Base-by-base conservation (phyloP, 2,329 filamentous ascomycete genomes). In the Exophiala sp. region DNA sequence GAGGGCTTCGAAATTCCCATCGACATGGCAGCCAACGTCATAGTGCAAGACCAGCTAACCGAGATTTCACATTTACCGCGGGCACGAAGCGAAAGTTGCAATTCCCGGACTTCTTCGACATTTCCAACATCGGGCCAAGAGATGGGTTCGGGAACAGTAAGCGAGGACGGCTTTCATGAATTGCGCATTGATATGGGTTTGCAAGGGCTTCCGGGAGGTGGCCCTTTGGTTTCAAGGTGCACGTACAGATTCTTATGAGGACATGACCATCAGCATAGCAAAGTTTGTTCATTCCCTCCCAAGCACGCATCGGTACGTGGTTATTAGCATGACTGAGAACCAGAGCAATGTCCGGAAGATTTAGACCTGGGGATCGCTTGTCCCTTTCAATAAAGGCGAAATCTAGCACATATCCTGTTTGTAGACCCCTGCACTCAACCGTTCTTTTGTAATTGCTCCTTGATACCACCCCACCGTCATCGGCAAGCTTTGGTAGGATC, bases 21-120 rank as follows among this genome's bases (percentile, higher is more conserved):
- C 66, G 71, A 29, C 65, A 66, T 53, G 66, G 63, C 59, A 68
- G 65, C 48, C 59, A 63, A 38, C 67, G 70, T 30, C 59, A 68
- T 27, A 67, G 61, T 29, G 51, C 64, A 43, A 50, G 71, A 48
- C 58, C 65, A 43, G 62, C 69, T 1, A 63, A 63, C 27, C 65
- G 70, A 50, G 66, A 71, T 32, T 56, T 70, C 3, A 65, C 67
- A 1, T 59, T 67, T 8, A 65, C 62, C 3, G 52, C 73, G 5
- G 72, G 73, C 4, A 71, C 70, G 6, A 76, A 76, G 63, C 65
- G 73, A 50, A 74, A 73, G 60, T 63, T 70, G 43, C 65, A 68
- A 14, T 68, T 74, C 40, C 68, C 67, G 2, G 73, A 75, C 39
- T 75, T 75, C 57, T 75, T 75, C 52, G 73, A 75, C 55, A 58